Evolutionary conservation across 139 green algal species (phyloP), one percentile per base, ranked within the genome.

Genomic region (Chlorella ohadii): DNA sequence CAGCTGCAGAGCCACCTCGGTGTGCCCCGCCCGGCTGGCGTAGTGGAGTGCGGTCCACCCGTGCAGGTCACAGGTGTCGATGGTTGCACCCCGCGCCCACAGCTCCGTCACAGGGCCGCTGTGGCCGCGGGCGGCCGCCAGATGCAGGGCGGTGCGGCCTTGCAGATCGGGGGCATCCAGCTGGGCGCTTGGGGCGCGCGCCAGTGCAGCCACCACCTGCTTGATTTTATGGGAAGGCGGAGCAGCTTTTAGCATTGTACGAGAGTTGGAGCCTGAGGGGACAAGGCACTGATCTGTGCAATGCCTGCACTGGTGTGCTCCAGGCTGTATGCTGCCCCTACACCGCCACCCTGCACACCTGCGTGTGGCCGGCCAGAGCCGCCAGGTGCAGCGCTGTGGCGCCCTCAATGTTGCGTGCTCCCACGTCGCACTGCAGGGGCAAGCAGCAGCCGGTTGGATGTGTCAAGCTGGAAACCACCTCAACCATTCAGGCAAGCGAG

Each of bases 11-110:
- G 91, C 84, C 57, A 93, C 89, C 36, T 81, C 86, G 1, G 65
- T 56, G 74, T 89, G 87, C 3, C 89, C 89, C 23, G 56, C 75
- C 12, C 89, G 72, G 9, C 88, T 83, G 17, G 89, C 89, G 72
- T 90, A 91, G 83, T 93, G 89, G 47, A 93, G 84, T 1, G 89
- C 78, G 66, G 81, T 90, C 88, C 86, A 91, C 27, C 85, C 85
- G 44, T 87, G 59, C 25, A 82, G 41, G 59, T 92, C 88, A 17
- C 34, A 44, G 17, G 72, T 44, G 33, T 92, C 83, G 3, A 92
- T 79, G 41, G 33, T 36, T 1, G 65, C 76, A 0, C 83, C 71
- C 4, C 70, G 66, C 1, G 83, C 81, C 86, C 88, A 91, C 23
- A 91, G 84, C 77, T 91, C 81, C 75, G 22, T 86, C 81, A 59